Conservation (phyloP, 148 eudicot species). For the Fallopia convolvulus region DNA sequence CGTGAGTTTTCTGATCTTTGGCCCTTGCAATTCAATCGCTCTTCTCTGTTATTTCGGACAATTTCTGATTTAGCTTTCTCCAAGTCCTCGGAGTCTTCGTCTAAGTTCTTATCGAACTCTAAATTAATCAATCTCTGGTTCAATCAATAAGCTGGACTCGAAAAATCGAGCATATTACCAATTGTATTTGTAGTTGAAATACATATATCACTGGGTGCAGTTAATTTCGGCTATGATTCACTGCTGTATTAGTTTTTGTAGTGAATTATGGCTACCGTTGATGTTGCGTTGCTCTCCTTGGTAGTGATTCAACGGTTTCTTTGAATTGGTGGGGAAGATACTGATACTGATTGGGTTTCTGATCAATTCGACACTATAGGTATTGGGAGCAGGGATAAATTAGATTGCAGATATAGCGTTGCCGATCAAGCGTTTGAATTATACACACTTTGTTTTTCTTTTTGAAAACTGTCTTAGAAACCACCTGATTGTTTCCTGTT, state of each 20-base stretch:
- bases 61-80: not conserved
- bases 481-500: not conserved
- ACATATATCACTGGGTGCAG: not conserved
- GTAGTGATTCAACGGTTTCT: not conserved
- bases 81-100: not conserved
- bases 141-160: not conserved
- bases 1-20: slow-evolving; percentile 30
- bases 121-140: not conserved
- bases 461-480: not conserved
- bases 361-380: not conserved
- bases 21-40: not conserved
- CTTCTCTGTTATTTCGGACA: not conserved
- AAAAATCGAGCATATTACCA: not conserved
- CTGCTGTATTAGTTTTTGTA: not conserved
- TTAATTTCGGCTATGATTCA: not conserved
- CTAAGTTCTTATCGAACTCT: not conserved
- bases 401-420: not conserved
- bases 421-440: not conserved
- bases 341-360: not conserved
- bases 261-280: not conserved
- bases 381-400: not conserved
- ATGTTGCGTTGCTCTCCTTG: not conserved
- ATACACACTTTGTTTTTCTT: not conserved
- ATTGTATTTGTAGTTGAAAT: not conserved
- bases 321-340: not conserved